These are phyloP conservation scores for Melampsora americana DNA, from an alignment of 1,284 basidiomycete genomes.

Conservation along the genomic window DNA sequence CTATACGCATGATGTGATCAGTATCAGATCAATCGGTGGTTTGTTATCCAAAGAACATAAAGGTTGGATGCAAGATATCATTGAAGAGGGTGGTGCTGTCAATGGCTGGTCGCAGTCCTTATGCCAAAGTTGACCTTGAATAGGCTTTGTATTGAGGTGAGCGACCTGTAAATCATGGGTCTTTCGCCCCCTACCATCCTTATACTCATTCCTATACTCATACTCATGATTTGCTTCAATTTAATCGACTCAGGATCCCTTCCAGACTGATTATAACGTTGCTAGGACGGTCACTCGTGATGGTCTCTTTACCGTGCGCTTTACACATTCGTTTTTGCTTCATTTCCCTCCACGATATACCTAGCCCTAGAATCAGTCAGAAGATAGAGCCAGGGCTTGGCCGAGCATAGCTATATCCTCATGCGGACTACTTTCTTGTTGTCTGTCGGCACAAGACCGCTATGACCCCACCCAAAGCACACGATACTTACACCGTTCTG, in stretches of 20 bases:
- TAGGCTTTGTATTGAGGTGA: constrained; percentile 85
- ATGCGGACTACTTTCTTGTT: not conserved
- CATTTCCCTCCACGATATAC: not conserved
- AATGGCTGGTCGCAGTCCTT: constrained; percentile 61
- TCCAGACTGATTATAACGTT: constrained; percentile 92
- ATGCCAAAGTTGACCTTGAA: constrained; percentile 77
- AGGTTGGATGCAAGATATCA: constrained; percentile 87
- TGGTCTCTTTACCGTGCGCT: constrained; percentile 78
- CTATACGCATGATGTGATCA: constrained; percentile 86
- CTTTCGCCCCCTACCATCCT: not conserved
- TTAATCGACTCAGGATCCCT: constrained; percentile 70
- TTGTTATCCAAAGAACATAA: constrained; percentile 83
- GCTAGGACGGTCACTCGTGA: constrained; percentile 93
- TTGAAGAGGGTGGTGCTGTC: constrained; percentile 50
- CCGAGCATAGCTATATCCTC: not conserved
- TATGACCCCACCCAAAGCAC: no score
- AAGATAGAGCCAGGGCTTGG: not conserved
- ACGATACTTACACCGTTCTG: not conserved
- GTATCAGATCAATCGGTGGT: constrained; percentile 72
- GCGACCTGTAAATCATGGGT: constrained; percentile 46
- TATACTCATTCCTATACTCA: not conserved
- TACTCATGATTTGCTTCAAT: not conserved
- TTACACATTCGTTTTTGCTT: not conserved
- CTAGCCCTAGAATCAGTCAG: not conserved
- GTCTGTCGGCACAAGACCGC: no score